Conservation (phyloP, 768 basidiomycete species). For the Artomyces pyxidatus region DNA sequence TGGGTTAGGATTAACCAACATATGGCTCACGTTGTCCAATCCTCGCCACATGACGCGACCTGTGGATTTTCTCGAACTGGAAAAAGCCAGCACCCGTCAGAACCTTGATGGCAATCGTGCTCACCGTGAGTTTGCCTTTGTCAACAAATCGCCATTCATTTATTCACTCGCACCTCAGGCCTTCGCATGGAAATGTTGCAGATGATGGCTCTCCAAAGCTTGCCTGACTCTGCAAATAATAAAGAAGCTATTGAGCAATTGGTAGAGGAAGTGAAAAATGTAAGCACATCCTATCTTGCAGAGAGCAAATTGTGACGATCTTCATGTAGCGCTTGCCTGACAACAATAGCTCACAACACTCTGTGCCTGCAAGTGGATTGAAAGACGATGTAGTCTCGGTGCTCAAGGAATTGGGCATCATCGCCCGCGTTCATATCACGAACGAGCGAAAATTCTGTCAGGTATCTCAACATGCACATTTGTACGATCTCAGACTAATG, state of each 20-base stretch:
- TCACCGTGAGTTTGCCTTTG: background rate
- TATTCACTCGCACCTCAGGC: background rate
- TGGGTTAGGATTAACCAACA: slow-evolving; percentile 63
- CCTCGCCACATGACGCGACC: slow-evolving; percentile 2
- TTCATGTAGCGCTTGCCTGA: background rate
- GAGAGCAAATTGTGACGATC: background rate
- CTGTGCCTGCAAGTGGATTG: too few species aligned
- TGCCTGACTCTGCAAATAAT: background rate
- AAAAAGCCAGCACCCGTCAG: too few species aligned
- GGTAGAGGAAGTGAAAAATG: background rate
- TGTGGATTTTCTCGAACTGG: background rate
- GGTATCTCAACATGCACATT: background rate
- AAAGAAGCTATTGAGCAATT: background rate
- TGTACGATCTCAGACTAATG: background rate
- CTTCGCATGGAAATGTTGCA: background rate
- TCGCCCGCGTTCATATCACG: slow-evolving; percentile 1
- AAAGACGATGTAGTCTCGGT: slow-evolving; percentile 1
- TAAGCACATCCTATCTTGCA: background rate
- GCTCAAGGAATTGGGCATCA: slow-evolving; percentile 9
- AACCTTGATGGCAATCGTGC: background rate
- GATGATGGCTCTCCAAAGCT: background rate
- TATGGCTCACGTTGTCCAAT: slow-evolving; percentile 52
- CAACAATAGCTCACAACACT: background rate
- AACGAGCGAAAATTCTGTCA: background rate
- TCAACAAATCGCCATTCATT: background rate